Conservation (phyloP, 495 filamentous ascomycete genomes). For the Podospora australis region DNA sequence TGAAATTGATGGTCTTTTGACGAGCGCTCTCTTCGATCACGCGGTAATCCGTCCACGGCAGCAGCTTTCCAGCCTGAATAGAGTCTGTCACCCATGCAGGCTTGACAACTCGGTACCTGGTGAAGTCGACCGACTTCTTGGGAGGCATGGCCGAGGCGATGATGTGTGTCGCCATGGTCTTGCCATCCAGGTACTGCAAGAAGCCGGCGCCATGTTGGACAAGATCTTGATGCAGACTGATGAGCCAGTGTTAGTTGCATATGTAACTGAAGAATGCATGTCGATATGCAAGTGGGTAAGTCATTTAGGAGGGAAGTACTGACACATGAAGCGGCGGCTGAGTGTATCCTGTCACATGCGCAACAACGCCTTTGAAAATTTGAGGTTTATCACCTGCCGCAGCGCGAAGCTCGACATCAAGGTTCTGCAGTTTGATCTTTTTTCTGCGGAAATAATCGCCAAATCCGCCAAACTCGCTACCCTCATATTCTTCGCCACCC, state of each 20-base stretch:
- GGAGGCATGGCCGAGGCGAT: slow-evolving; percentile 84
- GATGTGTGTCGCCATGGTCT: slow-evolving; percentile 91
- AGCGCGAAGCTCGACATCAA: slow-evolving; percentile 71
- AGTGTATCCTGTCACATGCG: slow-evolving; percentile 89
- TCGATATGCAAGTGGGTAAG: no score
- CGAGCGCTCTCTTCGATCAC: slow-evolving; percentile 76
- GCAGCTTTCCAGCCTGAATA: slow-evolving; percentile 66
- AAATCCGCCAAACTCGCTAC: slow-evolving; percentile 81
- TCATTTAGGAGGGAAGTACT: no score
- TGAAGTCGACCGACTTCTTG: slow-evolving; percentile 85
- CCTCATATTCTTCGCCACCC: slow-evolving; percentile 84
- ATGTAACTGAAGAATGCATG: background rate
- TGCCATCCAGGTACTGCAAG: slow-evolving; percentile 89
- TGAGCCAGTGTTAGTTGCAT: background rate
- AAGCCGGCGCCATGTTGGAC: slow-evolving; percentile 89
- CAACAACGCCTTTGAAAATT: slow-evolving; percentile 85
- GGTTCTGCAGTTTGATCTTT: slow-evolving; percentile 91
- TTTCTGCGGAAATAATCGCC: slow-evolving; percentile 87
- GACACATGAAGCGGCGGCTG: slow-evolving; percentile 78
- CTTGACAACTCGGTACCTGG: slow-evolving; percentile 82
- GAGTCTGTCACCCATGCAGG: slow-evolving; percentile 96
- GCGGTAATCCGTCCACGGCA: slow-evolving; percentile 79
- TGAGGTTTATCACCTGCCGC: slow-evolving; percentile 60
- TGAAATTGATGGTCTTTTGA: slow-evolving; percentile 63
- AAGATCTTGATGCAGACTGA: slow-evolving; percentile 65